Evolutionary conservation across 78 protist species (phyloP), one percentile per base, ranked within the genome.

Genomic region (Dictyostelium firmibasis): DNA sequence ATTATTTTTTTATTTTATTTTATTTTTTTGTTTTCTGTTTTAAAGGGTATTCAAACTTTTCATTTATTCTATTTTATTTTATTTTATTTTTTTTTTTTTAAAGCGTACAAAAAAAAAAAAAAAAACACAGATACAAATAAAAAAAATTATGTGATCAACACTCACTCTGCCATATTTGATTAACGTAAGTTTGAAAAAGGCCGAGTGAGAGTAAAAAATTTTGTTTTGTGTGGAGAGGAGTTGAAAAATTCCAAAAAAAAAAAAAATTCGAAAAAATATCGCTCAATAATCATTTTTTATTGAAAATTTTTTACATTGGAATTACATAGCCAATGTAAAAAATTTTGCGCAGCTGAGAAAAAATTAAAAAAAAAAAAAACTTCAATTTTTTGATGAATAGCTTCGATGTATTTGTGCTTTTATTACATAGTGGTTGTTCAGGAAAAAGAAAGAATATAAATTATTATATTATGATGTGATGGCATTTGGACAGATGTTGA

Each of bases 151-250:
- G 62, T 50, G n/a, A 16, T 50, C 62, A 50, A 50, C 62, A 50
- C 62, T 13, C 23, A 79, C 84, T 79, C 84, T 41, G 84, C 84
- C 84, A 79, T 79, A 41, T 41, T 79, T 79, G 67, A 41, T 47
- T 79, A 53, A 41, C 33, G 84, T 27, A 41, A 79, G 57, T 41
- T 31, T 41, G 84, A 79, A 79, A n/a, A 79, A 47, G 50, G 72
- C 29, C 31, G 50, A 79, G 67, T 41, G 41, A 31, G 62, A 50
- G 62, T 50, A 50, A 50, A 50, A 50, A 50, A 50, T 50, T 50
- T 50, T 50, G 16, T 50, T 50, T 50, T 50, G 62, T 50, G 62
- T 50, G 62, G 62, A 16, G 62, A 16, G 62, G 7, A 50, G 23
- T 16, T 50, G 62, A 50, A 50, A 50, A 50, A 50, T 50, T 50